Evolutionary conservation across 306 rosid species (phyloP), one percentile per base, ranked within the genome.

Genomic region (Gleditsia sinensis): DNA sequence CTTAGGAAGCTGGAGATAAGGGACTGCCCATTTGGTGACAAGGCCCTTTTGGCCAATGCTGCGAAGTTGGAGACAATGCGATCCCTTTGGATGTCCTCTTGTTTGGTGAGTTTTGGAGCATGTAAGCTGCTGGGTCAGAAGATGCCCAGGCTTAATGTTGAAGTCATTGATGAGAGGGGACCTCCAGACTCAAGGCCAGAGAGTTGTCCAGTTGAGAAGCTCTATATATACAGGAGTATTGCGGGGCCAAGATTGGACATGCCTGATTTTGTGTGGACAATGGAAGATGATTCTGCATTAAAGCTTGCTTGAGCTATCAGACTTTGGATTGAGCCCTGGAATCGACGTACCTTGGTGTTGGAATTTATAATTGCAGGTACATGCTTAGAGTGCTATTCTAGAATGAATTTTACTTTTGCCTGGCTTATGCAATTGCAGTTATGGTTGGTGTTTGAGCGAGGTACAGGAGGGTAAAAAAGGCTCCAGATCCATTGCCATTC

Each of bases 21-120:
- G 80, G 94, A 89, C 80, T 89, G 91, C 72, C 94, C 94, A 5
- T 89, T 89, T 76, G 91, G 94, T 62, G 94, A 89, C 51, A 86
- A 89, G 84, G 91, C 94, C 66, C 94, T 89, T 77, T 79, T 89
- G 85, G 91, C 94, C 81, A 89, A 89, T 77, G 91, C 94, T 83
- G 91, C 89, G 28, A 89, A 89, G 88, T 88, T 89, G 88, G 89
- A 89, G 91, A 1, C 67, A 60, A 57, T 57, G 63, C 63, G 63
- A 57, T 57, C 63, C 63, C 63, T 57, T 57, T 57, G 63, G 63
- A 57, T 60, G 67, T 60, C 67, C 46, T 60, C 67, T 9, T 60
- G 67, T 60, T 33, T 32, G 25, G 67, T 60, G 46, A 60, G 45
- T 60, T 60, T 33, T 60, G 67, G 46, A 60, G 67, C 67, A 17